phyloP scores from a whole-genome alignment of 768 basidiomycete genomes.

The Amanita brunnescens region DNA sequence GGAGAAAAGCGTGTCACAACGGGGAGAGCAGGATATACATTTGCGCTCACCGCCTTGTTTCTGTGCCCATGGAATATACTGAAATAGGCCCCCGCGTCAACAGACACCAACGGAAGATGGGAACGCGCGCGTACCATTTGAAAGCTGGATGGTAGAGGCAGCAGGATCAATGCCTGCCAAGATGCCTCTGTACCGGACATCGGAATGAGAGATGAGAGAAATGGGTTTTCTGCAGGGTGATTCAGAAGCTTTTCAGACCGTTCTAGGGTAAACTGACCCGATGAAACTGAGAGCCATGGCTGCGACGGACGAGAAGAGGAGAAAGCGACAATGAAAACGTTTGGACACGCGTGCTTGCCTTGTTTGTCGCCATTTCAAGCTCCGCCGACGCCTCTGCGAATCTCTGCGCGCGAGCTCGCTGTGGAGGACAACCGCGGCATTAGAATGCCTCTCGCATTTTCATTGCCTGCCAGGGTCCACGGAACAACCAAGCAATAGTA shows the following conservation, averaged over 20 bases:
- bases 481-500: no score
- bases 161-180: slow-evolving; percentile 80
- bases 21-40: slow-evolving; percentile 16
- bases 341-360: neutral
- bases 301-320: neutral
- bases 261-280: slow-evolving; percentile 37
- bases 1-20: slow-evolving; percentile 4
- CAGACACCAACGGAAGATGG: neutral
- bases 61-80: slow-evolving; percentile 88
- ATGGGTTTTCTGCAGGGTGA: slow-evolving; percentile 60
- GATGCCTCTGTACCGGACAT: slow-evolving; percentile 85
- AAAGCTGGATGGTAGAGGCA: slow-evolving; percentile 81
- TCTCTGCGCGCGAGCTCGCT: no score
- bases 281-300: slow-evolving; percentile 69
- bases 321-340: neutral
- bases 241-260: neutral
- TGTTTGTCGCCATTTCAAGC: neutral
- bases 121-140: slow-evolving; percentile 53
- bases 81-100: neutral
- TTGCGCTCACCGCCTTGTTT: slow-evolving; percentile 62
- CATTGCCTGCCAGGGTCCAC: no score
- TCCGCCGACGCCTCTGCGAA: neutral
- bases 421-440: no score
- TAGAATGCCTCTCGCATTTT: no score
- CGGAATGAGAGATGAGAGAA: slow-evolving; percentile 83